These are phyloP conservation scores for Globisporangium emineosum DNA, from an alignment of 352 stramenopile species.

Conservation along the genomic window DNA sequence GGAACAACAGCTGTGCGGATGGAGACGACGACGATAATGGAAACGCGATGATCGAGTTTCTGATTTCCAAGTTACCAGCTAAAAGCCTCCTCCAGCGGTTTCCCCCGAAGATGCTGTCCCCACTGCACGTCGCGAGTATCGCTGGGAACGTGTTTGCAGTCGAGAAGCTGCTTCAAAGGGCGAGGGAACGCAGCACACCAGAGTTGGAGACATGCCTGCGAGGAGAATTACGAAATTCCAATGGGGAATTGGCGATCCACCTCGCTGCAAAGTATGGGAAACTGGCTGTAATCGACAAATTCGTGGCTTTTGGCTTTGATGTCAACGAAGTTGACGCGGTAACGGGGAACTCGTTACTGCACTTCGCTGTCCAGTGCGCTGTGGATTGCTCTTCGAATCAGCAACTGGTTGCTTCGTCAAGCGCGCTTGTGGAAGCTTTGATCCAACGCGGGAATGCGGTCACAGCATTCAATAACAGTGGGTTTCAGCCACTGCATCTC, in stretches of 20 bases:
- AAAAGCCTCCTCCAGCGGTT: not conserved
- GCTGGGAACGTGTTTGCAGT: conserved; percentile 5
- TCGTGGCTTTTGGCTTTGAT: not conserved
- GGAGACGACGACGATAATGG: not conserved
- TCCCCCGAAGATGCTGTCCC: conserved; percentile 7
- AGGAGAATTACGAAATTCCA: not conserved
- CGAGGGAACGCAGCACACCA: too few species aligned
- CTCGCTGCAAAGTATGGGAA: not conserved
- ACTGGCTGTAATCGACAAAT: not conserved
- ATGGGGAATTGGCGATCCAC: not conserved
- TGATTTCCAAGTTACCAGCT: not conserved
- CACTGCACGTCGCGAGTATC: conserved; percentile 6
- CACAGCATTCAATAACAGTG: not conserved
- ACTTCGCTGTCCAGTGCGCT: not conserved
- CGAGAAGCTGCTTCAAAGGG: conserved; percentile 4
- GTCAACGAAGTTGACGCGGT: not conserved
- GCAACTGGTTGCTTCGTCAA: not conserved
- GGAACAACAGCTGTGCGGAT: too few species aligned
- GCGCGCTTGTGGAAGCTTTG: not conserved
- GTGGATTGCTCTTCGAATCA: not conserved
- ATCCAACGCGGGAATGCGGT: not conserved
- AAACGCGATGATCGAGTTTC: conserved; percentile 11
- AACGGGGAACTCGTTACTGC: conserved; percentile 3
- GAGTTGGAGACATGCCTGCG: not conserved
- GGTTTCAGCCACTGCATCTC: conserved; percentile 3